Percentiles rank a stretch among this genome's conserved stretches.
These are phyloP conservation scores for Sarocladium oryzae DNA, from an alignment of 2,329 filamentous ascomycete genomes.

Conservation along the genomic window DNA sequence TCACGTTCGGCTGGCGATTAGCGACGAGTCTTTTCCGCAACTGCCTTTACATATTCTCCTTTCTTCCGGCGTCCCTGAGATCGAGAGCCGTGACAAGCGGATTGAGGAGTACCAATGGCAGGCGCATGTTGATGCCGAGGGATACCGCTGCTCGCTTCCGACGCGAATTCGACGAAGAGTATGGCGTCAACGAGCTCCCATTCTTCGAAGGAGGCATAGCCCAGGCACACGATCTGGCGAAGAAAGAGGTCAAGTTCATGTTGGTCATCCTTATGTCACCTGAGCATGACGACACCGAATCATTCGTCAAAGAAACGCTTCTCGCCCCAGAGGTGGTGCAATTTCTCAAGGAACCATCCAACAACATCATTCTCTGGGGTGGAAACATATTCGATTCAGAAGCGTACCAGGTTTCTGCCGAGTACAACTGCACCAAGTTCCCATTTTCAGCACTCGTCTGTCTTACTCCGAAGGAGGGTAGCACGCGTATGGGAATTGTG, in stretches of 20 bases:
- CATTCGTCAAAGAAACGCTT: slow-evolving; percentile 77
- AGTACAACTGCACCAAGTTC: slow-evolving; percentile 85
- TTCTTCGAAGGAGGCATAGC: slow-evolving; percentile 89
- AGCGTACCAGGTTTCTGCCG: slow-evolving; percentile 85
- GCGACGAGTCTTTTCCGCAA: slow-evolving; percentile 64
- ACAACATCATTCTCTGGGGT: slow-evolving; percentile 84
- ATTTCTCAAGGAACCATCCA: slow-evolving; percentile 67
- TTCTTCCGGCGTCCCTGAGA: slow-evolving; percentile 63
- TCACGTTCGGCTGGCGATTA: slow-evolving; percentile 69
- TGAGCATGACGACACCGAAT: slow-evolving; percentile 86
- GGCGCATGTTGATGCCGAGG: slow-evolving; percentile 72
- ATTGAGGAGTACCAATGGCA: slow-evolving; percentile 56
- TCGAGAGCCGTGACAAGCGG: slow-evolving; percentile 49
- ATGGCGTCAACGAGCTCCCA: slow-evolving; percentile 63
- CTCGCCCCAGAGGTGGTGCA: slow-evolving; percentile 65
- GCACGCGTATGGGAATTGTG: slow-evolving; percentile 85
- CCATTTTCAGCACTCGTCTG: slow-evolving; percentile 84
- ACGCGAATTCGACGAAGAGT: slow-evolving; percentile 91
- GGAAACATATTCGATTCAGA: slow-evolving; percentile 91
- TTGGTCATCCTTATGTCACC: slow-evolving; percentile 84
- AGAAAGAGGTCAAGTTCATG: slow-evolving; percentile 85
- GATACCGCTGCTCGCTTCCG: slow-evolving; percentile 87
- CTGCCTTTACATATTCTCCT: slow-evolving; percentile 71
- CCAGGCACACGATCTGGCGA: slow-evolving; percentile 82
- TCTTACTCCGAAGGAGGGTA: slow-evolving; percentile 77